phyloP scores from a whole-genome alignment of 306 rosid species.

The Lathyrus tuberosus region DNA sequence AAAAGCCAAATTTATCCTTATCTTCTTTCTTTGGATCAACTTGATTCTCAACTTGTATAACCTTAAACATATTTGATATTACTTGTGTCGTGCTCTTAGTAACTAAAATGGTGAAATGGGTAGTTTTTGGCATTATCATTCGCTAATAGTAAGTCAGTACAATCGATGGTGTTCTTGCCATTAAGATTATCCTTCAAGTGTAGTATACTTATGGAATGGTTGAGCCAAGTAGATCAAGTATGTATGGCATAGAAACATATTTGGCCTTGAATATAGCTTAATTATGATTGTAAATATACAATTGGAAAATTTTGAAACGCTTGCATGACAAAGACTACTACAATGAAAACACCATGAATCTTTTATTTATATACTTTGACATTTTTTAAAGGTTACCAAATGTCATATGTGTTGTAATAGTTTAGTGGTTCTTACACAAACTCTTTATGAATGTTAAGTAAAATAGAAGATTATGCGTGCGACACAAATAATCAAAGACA shows the following conservation, averaged over 20 bases:
- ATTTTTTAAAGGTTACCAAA: too few relatives aligned
- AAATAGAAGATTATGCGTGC: too few relatives aligned
- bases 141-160: conserved; percentile 69
- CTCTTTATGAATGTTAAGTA: too few relatives aligned
- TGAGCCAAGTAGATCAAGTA: conserved; percentile 47
- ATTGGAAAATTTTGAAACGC: conserved; percentile 78
- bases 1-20: conserved; percentile 46
- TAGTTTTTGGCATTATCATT: conserved; percentile 81
- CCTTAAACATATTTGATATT: conserved; percentile 74
- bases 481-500: too few relatives aligned
- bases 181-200: conserved; percentile 69
- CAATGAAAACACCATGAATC: too few relatives aligned
- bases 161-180: conserved; percentile 74
- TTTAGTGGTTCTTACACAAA: too few relatives aligned
- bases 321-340: conserved; percentile 83
- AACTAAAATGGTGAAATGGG: conserved; percentile 73
- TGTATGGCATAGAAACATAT: conserved; percentile 57
- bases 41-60: conserved; percentile 65
- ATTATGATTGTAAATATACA: conserved; percentile 62
- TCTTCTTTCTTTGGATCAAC: conserved; percentile 43
- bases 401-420: too few relatives aligned
- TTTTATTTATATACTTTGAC: too few relatives aligned
- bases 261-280: conserved; percentile 46
- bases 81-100: conserved; percentile 65
- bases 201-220: conserved; percentile 74